Evolutionary conservation across 1,284 basidiomycete species (phyloP).

Genomic region (Apiotrichum laibachii): DNA sequence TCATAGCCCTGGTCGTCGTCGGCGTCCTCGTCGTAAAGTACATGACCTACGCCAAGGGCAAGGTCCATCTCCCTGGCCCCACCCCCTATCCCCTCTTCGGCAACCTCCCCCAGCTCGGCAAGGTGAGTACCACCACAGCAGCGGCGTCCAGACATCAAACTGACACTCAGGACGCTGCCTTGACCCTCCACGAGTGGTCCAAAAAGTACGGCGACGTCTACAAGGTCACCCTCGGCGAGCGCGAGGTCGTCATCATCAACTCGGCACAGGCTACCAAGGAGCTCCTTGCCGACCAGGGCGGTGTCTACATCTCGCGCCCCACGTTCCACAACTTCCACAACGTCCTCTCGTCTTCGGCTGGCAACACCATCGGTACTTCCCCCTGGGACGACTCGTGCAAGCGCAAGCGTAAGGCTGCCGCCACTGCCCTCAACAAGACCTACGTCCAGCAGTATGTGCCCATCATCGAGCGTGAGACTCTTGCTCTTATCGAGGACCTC

Average conservation of each 20-base stretch:
- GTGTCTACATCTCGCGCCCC: conserved; percentile 21
- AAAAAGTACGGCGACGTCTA: conserved; percentile 24
- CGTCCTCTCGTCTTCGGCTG: conserved; percentile 17
- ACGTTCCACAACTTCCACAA: conserved; percentile 24
- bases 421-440: conserved; percentile 20
- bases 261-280: conserved; percentile 22
- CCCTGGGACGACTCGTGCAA: conserved; percentile 25
- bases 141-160: too few relatives aligned
- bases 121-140: conserved; percentile 1
- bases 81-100: conserved; percentile 17
- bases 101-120: conserved; percentile 17
- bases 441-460: conserved; percentile 20
- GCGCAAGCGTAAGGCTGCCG: conserved; percentile 23
- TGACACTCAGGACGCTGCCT: conserved; percentile 12
- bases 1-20: conserved; percentile 11
- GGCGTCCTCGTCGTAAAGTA: conserved; percentile 15
- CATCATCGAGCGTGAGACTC: conserved; percentile 24
- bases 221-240: conserved; percentile 26
- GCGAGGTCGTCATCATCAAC: conserved; percentile 25
- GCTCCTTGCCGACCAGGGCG: conserved; percentile 20
- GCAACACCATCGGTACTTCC: conserved; percentile 22
- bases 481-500: conserved; percentile 22
- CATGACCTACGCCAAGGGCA: conserved; percentile 17
- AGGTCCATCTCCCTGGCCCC: conserved; percentile 22
- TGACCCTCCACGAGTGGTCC: conserved; percentile 21